A percentile compares a stretch with the other conserved stretches of the same genome.
phyloP scores from a whole-genome alignment of 345 rosid species.

The Eutrema heterophyllum region DNA sequence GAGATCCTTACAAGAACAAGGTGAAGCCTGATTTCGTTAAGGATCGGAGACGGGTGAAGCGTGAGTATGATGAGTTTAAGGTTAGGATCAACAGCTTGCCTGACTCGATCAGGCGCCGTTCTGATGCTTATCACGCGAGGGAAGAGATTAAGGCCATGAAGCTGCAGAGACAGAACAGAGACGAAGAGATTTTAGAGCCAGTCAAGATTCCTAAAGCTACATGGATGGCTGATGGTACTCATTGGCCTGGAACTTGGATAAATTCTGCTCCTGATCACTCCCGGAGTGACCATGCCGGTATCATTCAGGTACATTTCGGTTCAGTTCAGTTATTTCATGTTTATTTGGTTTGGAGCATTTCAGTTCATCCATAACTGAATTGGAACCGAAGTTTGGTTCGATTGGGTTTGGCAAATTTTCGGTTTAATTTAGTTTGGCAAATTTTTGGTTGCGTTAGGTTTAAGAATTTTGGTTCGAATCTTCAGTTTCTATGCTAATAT shows the following conservation, averaged over 20 bases:
- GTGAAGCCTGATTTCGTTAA: constrained; percentile 81
- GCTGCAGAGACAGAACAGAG: constrained; percentile 69
- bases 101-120: constrained; percentile 89
- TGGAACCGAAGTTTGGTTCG: background rate
- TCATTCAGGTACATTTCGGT: constrained; percentile 66
- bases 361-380: background rate
- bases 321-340: background rate
- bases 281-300: constrained; percentile 89
- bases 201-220: constrained; percentile 96
- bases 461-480: background rate
- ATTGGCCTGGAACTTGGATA: constrained; percentile 99
- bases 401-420: background rate
- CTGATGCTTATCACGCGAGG: constrained; percentile 94
- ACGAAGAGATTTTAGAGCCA: constrained; percentile 61
- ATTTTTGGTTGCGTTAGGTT: background rate
- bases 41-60: constrained; percentile 91
- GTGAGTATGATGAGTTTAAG: constrained; percentile 98
- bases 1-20: constrained; percentile 98
- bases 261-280: constrained; percentile 66
- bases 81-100: constrained; percentile 89
- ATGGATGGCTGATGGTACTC: constrained; percentile 99
- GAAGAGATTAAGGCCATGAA: constrained; percentile 98
- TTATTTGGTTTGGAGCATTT: background rate
- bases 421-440: background rate
- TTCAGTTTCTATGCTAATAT: background rate